A percentile compares a stretch with the other conserved stretches of the same genome.
phyloP scores from a whole-genome alignment of 1,139 yeast species.

The Suhomyces anneliseae region DNA sequence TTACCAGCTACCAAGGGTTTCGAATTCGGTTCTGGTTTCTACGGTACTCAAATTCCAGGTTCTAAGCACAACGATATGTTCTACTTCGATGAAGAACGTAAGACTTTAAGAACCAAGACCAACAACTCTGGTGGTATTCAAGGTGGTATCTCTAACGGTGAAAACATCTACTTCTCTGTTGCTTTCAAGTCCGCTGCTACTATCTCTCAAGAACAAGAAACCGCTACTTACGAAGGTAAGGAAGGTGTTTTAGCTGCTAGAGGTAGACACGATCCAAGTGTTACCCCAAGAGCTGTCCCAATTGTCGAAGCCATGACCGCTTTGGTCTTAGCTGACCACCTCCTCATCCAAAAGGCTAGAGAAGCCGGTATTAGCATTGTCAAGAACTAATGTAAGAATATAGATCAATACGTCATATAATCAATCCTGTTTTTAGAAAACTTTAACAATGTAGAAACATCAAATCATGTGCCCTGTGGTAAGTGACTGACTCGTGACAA shows the following conservation, averaged over 20 bases:
- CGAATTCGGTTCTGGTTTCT: slow-evolving; percentile 94
- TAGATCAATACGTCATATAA: not conserved
- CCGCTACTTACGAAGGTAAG: slow-evolving; percentile 84
- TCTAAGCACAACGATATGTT: slow-evolving; percentile 93
- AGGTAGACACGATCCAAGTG: slow-evolving; percentile 98
- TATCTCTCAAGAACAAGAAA: slow-evolving; percentile 86
- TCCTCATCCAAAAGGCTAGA: slow-evolving; percentile 83
- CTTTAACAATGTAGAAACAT: no score
- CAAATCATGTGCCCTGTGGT: no score
- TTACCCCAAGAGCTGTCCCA: slow-evolving; percentile 97
- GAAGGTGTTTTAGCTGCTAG: slow-evolving; percentile 89
- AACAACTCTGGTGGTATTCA: slow-evolving; percentile 97
- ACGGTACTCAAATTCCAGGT: slow-evolving; percentile 87
- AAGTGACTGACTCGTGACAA: no score
- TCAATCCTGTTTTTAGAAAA: no score
- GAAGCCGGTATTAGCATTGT: slow-evolving; percentile 38
- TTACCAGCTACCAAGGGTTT: slow-evolving; percentile 98
- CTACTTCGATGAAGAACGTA: slow-evolving; percentile 51
- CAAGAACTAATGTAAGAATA: slow-evolving; percentile 1
- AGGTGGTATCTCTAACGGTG: slow-evolving; percentile 98
- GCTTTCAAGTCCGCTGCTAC: slow-evolving; percentile 99
- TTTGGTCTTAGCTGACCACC: slow-evolving; percentile 81
- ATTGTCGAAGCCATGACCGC: slow-evolving; percentile 99
- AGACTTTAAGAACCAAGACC: slow-evolving; percentile 76
- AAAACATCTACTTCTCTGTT: slow-evolving; percentile 86